Conservation (phyloP, 2,329 filamentous ascomycete genomes). For the Alternaria rosae region DNA sequence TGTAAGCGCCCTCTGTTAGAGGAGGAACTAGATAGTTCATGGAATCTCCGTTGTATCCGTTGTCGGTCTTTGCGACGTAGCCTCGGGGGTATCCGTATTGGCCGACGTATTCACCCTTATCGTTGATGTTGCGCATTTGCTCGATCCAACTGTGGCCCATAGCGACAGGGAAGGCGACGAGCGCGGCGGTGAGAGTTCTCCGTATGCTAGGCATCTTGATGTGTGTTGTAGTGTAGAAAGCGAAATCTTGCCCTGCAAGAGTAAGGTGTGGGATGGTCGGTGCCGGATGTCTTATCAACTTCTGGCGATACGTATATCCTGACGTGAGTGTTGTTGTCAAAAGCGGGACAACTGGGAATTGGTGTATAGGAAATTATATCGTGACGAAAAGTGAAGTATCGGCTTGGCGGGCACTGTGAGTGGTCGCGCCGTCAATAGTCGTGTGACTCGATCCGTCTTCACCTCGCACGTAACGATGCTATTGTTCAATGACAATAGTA, state of each 20-base stretch:
- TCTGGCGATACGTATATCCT: background rate
- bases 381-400: conserved; percentile 10
- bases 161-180: conserved; percentile 29
- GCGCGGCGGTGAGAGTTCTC: conserved; percentile 21
- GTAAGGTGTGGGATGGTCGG: background rate
- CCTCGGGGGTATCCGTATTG: conserved; percentile 77
- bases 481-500: conserved; percentile 37
- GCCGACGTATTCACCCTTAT: conserved; percentile 77
- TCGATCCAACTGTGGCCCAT: conserved; percentile 81
- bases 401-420: conserved; percentile 22
- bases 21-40: conserved; percentile 64
- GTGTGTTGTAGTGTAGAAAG: background rate
- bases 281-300: background rate
- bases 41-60: conserved; percentile 66
- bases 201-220: conserved; percentile 30
- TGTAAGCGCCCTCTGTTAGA: too few species aligned
- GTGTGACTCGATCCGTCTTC: conserved; percentile 32
- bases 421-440: conserved; percentile 16
- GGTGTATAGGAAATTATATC: background rate
- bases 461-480: conserved; percentile 35
- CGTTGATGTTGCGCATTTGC: conserved; percentile 72
- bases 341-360: background rate
- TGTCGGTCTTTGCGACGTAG: conserved; percentile 65
- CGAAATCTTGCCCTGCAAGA: conserved; percentile 13
- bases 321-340: background rate